Percentiles rank a stretch among this genome's conserved stretches.
These are phyloP conservation scores for Pleurotus ostreatus DNA, from an alignment of 768 basidiomycete species.

Conservation along the genomic window DNA sequence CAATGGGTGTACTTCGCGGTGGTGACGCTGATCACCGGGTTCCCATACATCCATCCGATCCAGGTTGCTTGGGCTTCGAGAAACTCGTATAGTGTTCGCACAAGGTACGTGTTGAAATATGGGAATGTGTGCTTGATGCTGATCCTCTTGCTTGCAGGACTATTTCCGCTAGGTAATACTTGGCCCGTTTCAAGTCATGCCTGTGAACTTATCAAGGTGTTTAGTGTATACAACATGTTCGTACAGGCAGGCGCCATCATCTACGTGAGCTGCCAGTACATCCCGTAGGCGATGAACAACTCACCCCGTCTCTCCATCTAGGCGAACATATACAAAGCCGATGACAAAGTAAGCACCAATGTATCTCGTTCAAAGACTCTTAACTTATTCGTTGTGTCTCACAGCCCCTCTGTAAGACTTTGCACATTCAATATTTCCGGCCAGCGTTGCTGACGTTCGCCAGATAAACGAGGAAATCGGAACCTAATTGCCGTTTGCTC, in stretches of 20 bases:
- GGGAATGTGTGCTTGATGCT: not conserved
- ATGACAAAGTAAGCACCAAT: constrained; percentile 35
- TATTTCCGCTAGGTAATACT: constrained; percentile 31
- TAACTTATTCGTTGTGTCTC: not conserved
- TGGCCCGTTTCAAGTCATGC: no score
- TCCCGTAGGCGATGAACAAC: not conserved
- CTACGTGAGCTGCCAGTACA: constrained; percentile 28
- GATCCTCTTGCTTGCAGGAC: constrained; percentile 21
- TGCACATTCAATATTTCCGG: not conserved
- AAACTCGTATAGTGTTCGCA: constrained; percentile 58
- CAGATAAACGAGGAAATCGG: constrained; percentile 59
- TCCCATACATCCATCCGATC: constrained; percentile 46
- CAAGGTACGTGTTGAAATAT: constrained; percentile 32
- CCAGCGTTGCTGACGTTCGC: not conserved
- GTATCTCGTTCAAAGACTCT: not conserved
- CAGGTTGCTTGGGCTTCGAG: constrained; percentile 57
- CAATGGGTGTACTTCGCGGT: constrained; percentile 56
- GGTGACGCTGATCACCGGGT: constrained; percentile 51
- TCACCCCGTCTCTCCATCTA: constrained; percentile 14
- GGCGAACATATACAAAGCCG: constrained; percentile 52
- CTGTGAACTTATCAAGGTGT: no score
- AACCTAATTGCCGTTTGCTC: constrained; percentile 49
- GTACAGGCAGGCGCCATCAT: constrained; percentile 55
- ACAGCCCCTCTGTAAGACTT: constrained; percentile 30
- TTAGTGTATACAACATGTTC: constrained; percentile 57